Conservation (phyloP, 2,329 filamentous ascomycete species). For the Colletotrichum nymphaeae region DNA sequence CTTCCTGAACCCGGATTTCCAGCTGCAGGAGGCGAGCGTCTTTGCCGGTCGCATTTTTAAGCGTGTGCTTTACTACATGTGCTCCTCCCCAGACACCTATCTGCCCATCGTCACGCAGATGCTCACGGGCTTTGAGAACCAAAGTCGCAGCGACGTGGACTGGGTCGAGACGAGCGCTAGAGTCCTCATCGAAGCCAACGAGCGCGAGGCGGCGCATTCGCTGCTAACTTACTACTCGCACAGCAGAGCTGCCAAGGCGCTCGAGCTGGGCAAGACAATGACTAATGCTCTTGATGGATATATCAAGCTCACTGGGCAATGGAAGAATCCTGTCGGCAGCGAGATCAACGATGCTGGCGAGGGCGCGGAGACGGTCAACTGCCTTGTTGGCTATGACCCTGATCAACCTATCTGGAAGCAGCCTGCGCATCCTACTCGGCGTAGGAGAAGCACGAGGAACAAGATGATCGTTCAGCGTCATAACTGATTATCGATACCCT, state of each 20-base stretch:
- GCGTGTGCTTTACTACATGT: slow-evolving; percentile 44
- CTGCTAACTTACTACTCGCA: slow-evolving; percentile 41
- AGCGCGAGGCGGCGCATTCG: slow-evolving; percentile 36
- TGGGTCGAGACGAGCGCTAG: slow-evolving; percentile 40
- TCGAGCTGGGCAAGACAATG: slow-evolving; percentile 38
- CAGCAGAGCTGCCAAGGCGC: slow-evolving; percentile 38
- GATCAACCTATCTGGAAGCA: slow-evolving; percentile 39
- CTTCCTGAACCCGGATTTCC: slow-evolving; percentile 41
- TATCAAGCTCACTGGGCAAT: slow-evolving; percentile 40
- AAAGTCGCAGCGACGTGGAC: slow-evolving; percentile 36
- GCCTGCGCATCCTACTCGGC: slow-evolving; percentile 15
- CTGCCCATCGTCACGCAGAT: slow-evolving; percentile 41
- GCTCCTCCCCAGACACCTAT: slow-evolving; percentile 39
- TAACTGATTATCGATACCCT: neutral
- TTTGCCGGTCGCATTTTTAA: slow-evolving; percentile 44
- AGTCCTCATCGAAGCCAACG: slow-evolving; percentile 35
- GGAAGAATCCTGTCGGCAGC: slow-evolving; percentile 41
- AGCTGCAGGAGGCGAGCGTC: slow-evolving; percentile 41
- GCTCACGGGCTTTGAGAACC: slow-evolving; percentile 40
- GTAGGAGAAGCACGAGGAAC: slow-evolving; percentile 7
- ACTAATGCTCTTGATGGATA: slow-evolving; percentile 39
- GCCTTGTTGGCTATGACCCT: slow-evolving; percentile 44
- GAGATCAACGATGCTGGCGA: slow-evolving; percentile 46
- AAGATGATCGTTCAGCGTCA: slow-evolving; percentile 16
- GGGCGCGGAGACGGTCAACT: slow-evolving; percentile 48